Evolutionary conservation across 139 green algal species (phyloP).

Genomic region (Coelastrella sp.): DNA sequence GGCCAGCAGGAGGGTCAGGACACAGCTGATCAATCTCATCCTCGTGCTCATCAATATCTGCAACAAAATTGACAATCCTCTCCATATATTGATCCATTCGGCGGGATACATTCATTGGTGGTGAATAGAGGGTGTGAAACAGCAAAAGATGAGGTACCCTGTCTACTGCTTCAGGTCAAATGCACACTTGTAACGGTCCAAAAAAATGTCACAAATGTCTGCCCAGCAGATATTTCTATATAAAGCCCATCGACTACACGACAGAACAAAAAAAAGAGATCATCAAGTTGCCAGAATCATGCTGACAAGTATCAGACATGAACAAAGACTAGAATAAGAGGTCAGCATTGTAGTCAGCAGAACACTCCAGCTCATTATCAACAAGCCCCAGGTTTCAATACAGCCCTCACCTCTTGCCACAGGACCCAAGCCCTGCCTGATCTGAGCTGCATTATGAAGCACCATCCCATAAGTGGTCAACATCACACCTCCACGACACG

Average conservation of each 20-base stretch:
- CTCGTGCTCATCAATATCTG: conserved; percentile 50
- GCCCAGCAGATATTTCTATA: too few species aligned
- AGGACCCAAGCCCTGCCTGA: not conserved
- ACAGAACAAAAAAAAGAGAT: too few species aligned
- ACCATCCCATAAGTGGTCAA: conserved; percentile 97
- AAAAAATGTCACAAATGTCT: too few species aligned
- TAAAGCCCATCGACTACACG: too few species aligned
- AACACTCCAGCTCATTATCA: not conserved
- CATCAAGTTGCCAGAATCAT: too few species aligned
- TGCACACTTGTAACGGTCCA: too few species aligned
- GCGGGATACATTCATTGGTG: too few species aligned
- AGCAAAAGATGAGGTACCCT: too few species aligned
- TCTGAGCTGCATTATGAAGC: conserved; percentile 74
- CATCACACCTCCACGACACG: conserved; percentile 69
- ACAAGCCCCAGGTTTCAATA: not conserved
- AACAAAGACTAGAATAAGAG: not conserved
- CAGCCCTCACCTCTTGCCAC: not conserved
- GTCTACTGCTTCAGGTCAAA: too few species aligned
- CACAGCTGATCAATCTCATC: conserved; percentile 50
- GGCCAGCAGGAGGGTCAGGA: not conserved
- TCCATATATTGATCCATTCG: too few species aligned
- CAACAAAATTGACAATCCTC: not conserved
- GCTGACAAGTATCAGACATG: too few species aligned
- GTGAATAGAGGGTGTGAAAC: too few species aligned
- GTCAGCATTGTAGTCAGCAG: not conserved